A percentile compares a stretch with the other conserved stretches of the same genome.
These are phyloP conservation scores for Daedalea quercina DNA, from an alignment of 768 basidiomycete species.

Conservation along the genomic window DNA sequence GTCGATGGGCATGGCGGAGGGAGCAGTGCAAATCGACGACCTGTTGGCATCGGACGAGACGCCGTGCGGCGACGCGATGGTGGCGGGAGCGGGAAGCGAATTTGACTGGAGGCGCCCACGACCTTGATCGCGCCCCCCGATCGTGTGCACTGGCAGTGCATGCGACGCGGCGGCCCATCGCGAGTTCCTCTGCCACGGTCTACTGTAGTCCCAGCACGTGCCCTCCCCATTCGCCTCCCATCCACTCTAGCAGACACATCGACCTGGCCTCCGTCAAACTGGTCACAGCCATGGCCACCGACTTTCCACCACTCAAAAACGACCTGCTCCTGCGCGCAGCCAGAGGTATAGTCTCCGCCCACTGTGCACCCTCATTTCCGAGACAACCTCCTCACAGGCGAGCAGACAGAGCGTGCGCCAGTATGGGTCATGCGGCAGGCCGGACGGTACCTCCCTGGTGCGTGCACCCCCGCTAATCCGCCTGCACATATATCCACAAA, in stretches of 20 bases:
- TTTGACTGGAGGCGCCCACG: no score
- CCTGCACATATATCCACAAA: not conserved
- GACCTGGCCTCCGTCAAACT: no score
- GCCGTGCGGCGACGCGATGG: no score
- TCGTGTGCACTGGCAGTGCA: no score
- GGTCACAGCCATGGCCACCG: slow-evolving; percentile 22
- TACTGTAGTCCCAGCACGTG: no score
- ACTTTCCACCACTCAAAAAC: slow-evolving; percentile 75
- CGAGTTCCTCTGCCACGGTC: no score
- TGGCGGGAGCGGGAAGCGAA: no score
- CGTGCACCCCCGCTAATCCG: slow-evolving; percentile 13
- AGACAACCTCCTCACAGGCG: slow-evolving; percentile 38
- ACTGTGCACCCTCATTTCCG: not conserved
- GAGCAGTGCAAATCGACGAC: not conserved
- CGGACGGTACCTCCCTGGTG: slow-evolving; percentile 90
- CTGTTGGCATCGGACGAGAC: not conserved
- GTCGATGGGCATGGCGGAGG: slow-evolving; percentile 36
- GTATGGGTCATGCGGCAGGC: slow-evolving; percentile 99
- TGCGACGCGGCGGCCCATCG: no score
- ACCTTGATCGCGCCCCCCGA: no score
- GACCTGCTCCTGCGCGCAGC: slow-evolving; percentile 89
- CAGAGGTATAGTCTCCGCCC: slow-evolving; percentile 41
- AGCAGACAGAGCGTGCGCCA: slow-evolving; percentile 86
- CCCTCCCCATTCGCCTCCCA: no score
- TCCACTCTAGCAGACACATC: no score